phyloP scores from a whole-genome alignment of 2,329 filamentous ascomycete genomes.

The Parafenestella ontariensis region DNA sequence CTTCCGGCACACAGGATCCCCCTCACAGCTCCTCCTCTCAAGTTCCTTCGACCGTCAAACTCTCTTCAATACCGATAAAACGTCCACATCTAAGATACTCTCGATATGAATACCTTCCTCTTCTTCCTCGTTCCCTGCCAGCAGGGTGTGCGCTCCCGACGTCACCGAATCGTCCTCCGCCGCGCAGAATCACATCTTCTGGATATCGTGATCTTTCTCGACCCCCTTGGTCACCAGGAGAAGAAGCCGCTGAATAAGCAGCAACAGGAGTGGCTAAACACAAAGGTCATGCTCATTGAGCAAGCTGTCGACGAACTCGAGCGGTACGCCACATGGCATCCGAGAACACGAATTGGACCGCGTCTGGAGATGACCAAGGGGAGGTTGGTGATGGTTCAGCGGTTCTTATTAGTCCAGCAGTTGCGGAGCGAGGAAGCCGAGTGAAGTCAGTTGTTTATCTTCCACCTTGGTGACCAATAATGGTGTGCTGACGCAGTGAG shows the following conservation, averaged over 20 bases:
- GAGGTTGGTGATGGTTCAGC: background rate
- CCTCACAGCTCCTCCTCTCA: background rate
- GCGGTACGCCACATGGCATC: background rate
- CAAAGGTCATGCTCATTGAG: background rate
- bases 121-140: constrained; percentile 1
- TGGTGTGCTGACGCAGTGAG: background rate
- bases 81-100: background rate
- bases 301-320: background rate
- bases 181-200: background rate
- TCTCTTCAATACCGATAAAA: background rate
- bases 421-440: background rate
- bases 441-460: background rate
- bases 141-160: constrained; percentile 4
- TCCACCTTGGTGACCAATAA: too few relatives aligned
- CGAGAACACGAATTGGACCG: background rate
- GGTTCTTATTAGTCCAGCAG: background rate
- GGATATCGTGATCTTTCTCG: background rate
- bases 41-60: background rate
- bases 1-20: background rate
- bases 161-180: constrained; percentile 5
- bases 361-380: background rate
- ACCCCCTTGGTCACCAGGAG: too few relatives aligned
- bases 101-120: background rate
- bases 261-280: background rate
- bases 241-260: background rate